Conservation (phyloP, 352 stramenopile species). For the Phytophthora pinifolia region DNA sequence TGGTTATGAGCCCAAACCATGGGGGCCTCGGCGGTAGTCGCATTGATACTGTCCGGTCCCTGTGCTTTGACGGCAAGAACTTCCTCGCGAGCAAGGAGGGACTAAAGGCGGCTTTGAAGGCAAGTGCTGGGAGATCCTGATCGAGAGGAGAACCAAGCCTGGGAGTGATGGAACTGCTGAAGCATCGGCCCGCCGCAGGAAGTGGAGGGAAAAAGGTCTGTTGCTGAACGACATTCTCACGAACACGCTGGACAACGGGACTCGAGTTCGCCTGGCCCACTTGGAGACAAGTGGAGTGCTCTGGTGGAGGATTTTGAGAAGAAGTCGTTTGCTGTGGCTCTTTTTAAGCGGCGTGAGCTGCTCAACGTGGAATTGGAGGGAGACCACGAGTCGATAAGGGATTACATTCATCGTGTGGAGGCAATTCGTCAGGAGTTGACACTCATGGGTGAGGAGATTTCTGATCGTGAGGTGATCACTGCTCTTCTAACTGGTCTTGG, state of each 20-base stretch:
- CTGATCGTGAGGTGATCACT: conserved; percentile 7
- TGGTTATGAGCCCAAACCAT: background rate
- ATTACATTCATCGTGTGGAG: conserved; percentile 17
- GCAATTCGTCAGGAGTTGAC: conserved; percentile 14
- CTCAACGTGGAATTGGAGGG: conserved; percentile 16
- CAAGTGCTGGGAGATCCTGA: conserved; percentile 19
- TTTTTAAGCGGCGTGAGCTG: conserved; percentile 14
- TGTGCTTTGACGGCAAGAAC: background rate
- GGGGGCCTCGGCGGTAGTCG: background rate
- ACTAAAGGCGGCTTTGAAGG: conserved; percentile 10
- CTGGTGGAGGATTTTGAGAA: conserved; percentile 19
- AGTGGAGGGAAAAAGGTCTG: conserved; percentile 9
- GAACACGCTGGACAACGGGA: conserved; percentile 16
- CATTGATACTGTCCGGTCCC: background rate
- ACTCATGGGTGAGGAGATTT: conserved; percentile 12
- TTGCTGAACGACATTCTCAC: conserved; percentile 15
- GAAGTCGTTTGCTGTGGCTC: conserved; percentile 13
- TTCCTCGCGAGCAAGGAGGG: background rate
- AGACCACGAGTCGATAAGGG: conserved; percentile 8
- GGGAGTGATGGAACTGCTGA: background rate
- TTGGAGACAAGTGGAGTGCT: conserved; percentile 11
- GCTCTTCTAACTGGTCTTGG: conserved; percentile 13
- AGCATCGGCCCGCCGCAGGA: conserved; percentile 1
- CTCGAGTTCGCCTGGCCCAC: conserved; percentile 9
- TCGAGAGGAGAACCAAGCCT: conserved; percentile 3